These are phyloP conservation scores for Xylariaceae sp. DNA, from an alignment of 2,329 filamentous ascomycete species.

Conservation along the genomic window DNA sequence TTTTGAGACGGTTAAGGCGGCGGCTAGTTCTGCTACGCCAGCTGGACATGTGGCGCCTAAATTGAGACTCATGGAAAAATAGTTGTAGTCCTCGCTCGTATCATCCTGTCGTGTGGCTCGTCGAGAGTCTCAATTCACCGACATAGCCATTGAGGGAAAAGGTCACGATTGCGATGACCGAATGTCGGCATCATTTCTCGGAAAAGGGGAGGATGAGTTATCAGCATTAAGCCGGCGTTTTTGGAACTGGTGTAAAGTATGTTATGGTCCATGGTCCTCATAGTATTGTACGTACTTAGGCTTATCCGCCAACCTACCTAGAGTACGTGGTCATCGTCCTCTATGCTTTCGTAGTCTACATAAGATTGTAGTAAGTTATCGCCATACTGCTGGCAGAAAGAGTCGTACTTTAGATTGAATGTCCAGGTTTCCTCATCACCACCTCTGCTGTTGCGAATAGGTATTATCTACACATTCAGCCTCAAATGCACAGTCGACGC, in stretches of 20 bases:
- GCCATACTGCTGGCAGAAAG: no score
- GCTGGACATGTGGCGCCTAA: constrained; percentile 19
- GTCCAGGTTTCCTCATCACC: no score
- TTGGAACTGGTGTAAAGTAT: neutral
- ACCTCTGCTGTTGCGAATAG: no score
- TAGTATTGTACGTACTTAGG: no score
- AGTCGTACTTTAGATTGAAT: no score
- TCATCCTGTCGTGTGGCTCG: neutral
- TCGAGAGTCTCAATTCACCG: neutral
- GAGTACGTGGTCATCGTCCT: no score
- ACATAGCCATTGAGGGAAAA: neutral
- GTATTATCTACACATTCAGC: no score
- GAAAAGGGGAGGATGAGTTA: neutral
- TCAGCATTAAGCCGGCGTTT: constrained; percentile 5
- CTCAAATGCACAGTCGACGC: no score
- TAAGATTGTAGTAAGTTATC: no score
- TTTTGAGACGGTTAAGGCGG: constrained; percentile 28
- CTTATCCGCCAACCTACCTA: no score
- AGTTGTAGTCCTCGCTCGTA: neutral
- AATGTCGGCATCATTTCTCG: neutral
- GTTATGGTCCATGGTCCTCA: no score
- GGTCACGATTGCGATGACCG: neutral
- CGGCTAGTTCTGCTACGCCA: constrained; percentile 25
- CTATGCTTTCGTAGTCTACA: no score
- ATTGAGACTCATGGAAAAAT: constrained; percentile 1